Base-by-base conservation (phyloP, 225 moss, liverwort and hornwort species). In the Marchantia polymorpha region DNA sequence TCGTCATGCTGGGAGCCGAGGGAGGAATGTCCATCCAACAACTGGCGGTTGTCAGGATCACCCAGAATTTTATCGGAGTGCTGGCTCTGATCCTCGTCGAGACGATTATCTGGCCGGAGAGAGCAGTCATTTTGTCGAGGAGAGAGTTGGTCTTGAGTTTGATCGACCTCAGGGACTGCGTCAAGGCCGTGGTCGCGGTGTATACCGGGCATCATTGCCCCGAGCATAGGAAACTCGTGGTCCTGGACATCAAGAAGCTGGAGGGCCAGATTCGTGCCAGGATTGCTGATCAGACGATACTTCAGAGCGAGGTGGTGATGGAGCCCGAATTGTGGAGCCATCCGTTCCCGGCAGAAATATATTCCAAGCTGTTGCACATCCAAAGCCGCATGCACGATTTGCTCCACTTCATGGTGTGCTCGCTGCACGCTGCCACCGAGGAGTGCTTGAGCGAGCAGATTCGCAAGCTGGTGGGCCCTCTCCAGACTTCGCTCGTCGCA, bases 261-360 rank as follows among this genome's bases (percentile, higher is more conserved):
- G 82, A 85, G 70, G 79, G 71, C 46, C 75, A 73, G 5, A 67
- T 85, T 3, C 79, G 82, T 58, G n/a, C 7, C 1, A 76, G 65
- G 48, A 79, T 82, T 51, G 69, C 71, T 15, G 16, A 76, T 10
- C 82, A 85, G 22, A 71, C 8, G 3, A 6, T 68, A 4, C 72
- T 82, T 22, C 85, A 85, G 64, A 64, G 69, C 48, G 85, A 85
- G 51, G 85, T 81, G 27, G 58, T 61, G 20, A 27, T 81, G 52
- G 81, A 85, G 30, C 81, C 84, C 52, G 78, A 85, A 55, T 53
- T 85, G 22, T 85, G 85, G 85, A 85, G 78, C 51, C 77, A 78
- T 54, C 85, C 85, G 0, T 85, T 85, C 20, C 85, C 85, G 23
- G 64, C 64, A 6, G 85, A 82, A 53, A 85, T 80, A 7, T 85